Conservation (phyloP, 352 stramenopile genomes). For the Pythium dissimile region DNA sequence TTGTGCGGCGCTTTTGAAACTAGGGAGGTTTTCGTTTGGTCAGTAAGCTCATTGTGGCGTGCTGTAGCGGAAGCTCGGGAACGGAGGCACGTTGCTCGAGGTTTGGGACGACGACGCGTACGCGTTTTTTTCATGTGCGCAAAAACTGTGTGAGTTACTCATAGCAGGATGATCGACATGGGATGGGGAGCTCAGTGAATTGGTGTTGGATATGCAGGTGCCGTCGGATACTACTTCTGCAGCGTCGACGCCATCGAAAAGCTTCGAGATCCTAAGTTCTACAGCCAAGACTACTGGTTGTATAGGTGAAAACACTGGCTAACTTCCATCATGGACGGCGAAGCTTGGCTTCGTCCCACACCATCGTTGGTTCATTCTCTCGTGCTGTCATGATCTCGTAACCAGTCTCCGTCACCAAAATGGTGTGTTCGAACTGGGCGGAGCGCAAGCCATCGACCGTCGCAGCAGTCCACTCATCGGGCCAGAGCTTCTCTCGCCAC, state of each 20-base stretch:
- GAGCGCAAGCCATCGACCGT: slow-evolving; percentile 94
- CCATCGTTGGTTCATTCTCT: slow-evolving; percentile 84
- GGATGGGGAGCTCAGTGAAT: neutral
- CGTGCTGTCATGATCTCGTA: slow-evolving; percentile 96
- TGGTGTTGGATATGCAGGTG: slow-evolving; percentile 23
- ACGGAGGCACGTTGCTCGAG: slow-evolving; percentile 23
- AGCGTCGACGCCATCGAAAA: slow-evolving; percentile 48
- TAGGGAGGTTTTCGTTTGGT: too few species aligned
- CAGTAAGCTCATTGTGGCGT: too few species aligned
- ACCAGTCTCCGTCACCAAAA: slow-evolving; percentile 97
- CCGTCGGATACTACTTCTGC: slow-evolving; percentile 47
- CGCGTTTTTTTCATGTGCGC: slow-evolving; percentile 34
- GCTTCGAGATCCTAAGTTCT: slow-evolving; percentile 51
- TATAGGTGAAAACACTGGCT: slow-evolving; percentile 20
- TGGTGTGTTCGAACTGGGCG: slow-evolving; percentile 97
- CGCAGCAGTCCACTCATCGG: slow-evolving; percentile 98
- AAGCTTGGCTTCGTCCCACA: slow-evolving; percentile 62
- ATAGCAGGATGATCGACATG: neutral
- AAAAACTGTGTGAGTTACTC: slow-evolving; percentile 44
- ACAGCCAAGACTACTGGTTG: slow-evolving; percentile 51
- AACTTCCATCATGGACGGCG: neutral
- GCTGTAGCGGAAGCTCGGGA: slow-evolving; percentile 16
- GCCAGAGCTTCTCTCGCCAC: slow-evolving; percentile 92
- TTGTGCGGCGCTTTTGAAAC: slow-evolving; percentile 25
- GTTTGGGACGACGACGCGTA: slow-evolving; percentile 51